Evolutionary conservation across 1,139 yeast species (phyloP).

Genomic region (Lipomyces yarrowii): DNA sequence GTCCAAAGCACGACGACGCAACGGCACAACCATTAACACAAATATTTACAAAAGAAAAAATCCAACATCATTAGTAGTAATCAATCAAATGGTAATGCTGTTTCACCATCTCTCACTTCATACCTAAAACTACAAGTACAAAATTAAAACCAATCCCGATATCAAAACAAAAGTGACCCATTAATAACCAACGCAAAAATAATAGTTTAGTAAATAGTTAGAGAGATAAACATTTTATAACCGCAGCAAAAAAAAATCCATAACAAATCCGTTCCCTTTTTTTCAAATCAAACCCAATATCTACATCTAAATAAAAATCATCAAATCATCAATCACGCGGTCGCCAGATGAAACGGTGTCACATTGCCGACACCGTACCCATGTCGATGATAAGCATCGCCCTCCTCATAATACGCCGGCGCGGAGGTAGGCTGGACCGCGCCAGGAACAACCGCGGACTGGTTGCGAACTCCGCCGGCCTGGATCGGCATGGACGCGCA

Average conservation of each 20-base stretch:
- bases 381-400: slow-evolving; percentile 21
- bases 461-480: not conserved
- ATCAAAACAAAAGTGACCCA: not conserved
- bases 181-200: not conserved
- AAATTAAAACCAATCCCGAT: not conserved
- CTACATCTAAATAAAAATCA: not conserved
- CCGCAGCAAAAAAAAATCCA: not conserved
- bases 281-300: not conserved
- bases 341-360: slow-evolving; percentile 17
- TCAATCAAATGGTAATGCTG: not conserved
- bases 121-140: not conserved
- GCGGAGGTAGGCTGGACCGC: not conserved
- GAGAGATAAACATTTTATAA: not conserved
- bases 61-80: not conserved
- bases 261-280: not conserved
- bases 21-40: too few species aligned
- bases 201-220: not conserved
- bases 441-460: not conserved
- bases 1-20: too few species aligned
- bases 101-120: not conserved
- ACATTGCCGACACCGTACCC: slow-evolving; percentile 7
- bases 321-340: not conserved
- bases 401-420: slow-evolving; percentile 14
- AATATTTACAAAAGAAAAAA: too few species aligned
- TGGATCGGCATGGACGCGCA: slow-evolving; percentile 14